Evolutionary conservation across 441 rosid species (phyloP), one percentile per base, ranked within the genome.

Genomic region (Metrosideros polymorpha): DNA sequence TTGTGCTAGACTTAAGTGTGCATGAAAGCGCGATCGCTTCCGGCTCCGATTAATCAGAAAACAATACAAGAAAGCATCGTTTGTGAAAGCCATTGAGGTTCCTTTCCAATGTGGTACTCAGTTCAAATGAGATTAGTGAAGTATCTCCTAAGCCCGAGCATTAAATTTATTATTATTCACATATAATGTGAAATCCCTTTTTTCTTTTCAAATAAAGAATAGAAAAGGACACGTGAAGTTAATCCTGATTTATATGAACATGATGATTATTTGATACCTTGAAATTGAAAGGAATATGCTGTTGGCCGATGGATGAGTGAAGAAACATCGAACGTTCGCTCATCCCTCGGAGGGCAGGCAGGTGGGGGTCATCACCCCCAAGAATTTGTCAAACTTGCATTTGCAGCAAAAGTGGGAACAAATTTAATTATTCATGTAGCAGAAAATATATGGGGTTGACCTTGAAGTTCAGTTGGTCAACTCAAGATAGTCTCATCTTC

Each of bases 1-100:
- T 18, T 5, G 3, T 6, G 7, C 77, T 10, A 0, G 15, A 39
- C n/a, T 10, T 3, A 12, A 39, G n/a, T 7, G 0, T 71, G 79
- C 9, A 6, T 17, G 5, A 71, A 24, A 12, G 14, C 79, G 3
- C 5, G 1, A 2, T 12, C 39, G 22, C 49, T 22, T 22, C 5
- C 15, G 15, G 5, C 47, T 22, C 39, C 5, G 7, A 39, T 39
- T 39, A 39, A 13, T 39, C 8, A 1, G 13, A 39, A 39, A 39
- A 6, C 3, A 6, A 12, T 22, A 22, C 7, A 3, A 39, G 27
- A 35, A 22, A 39, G 27, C 49, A 13, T 71, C n/a, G 8, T 39
- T 35, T 5, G n/a, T 2, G 27, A 71, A n/a, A 71, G 9, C 27
- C 5, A 6, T 71, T 6, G n/a, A 39, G 47, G 7, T 39, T 71